These are phyloP conservation scores for Albatrellus ellisii DNA, from an alignment of 768 basidiomycete species.

Conservation along the genomic window DNA sequence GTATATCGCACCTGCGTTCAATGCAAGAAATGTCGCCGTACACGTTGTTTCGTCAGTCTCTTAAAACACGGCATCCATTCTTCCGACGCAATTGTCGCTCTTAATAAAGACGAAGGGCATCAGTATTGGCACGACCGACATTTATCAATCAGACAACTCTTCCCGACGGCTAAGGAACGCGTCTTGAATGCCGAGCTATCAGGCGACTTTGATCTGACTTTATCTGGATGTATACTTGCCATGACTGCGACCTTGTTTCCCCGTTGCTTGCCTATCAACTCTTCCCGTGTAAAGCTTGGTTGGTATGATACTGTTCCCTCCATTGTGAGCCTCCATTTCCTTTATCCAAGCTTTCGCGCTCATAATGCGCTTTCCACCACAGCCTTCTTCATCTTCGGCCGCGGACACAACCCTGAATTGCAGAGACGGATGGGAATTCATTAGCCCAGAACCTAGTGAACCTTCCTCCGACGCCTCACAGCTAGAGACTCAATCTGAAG, in stretches of 20 bases:
- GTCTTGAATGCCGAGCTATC: constrained; percentile 22
- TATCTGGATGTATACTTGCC: constrained; percentile 23
- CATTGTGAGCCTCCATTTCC: neutral
- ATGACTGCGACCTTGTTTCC: constrained; percentile 35
- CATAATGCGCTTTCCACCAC: neutral
- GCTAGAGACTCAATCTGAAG: neutral
- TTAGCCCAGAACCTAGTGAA: neutral
- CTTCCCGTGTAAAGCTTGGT: constrained; percentile 28
- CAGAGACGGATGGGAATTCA: neutral
- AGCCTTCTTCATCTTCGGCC: neutral
- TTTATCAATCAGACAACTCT: constrained; percentile 11
- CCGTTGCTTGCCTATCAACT: constrained; percentile 34
- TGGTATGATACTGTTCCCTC: constrained; percentile 40
- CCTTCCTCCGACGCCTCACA: neutral
- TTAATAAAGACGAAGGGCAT: constrained; percentile 6
- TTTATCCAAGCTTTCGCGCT: neutral
- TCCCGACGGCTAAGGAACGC: constrained; percentile 6
- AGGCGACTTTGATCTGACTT: constrained; percentile 23
- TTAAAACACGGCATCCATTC: constrained; percentile 24
- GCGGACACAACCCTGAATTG: neutral
- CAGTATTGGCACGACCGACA: constrained; percentile 25
- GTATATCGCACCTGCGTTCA: too few relatives aligned
- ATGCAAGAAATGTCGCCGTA: constrained; percentile 26
- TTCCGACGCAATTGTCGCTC: constrained; percentile 21
- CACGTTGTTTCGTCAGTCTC: constrained; percentile 25